These are phyloP conservation scores for Rosa hybrid DNA, from an alignment of 331 rosid species.

Conservation along the genomic window DNA sequence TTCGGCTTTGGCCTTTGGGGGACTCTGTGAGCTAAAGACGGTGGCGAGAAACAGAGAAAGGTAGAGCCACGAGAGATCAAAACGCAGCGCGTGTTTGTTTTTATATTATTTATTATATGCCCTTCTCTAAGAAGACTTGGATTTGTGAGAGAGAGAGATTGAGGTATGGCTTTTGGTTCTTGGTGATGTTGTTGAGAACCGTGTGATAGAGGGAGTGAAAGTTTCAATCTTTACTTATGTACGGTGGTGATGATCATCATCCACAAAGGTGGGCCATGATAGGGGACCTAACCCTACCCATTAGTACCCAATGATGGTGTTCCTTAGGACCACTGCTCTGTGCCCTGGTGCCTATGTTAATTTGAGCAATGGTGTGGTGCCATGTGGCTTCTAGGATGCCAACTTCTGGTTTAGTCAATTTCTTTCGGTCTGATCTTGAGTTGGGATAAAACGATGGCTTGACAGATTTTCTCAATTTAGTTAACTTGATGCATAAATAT, in stretches of 20 bases:
- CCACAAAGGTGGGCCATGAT: not conserved
- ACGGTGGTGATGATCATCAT: not conserved
- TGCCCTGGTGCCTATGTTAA: constrained; percentile 2
- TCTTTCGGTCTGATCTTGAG: not conserved
- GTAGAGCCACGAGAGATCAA: not conserved
- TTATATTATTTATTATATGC: not conserved
- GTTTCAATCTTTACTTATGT: not conserved
- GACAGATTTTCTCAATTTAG: no score
- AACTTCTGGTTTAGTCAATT: no score
- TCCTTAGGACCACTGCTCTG: not conserved
- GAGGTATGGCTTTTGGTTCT: not conserved
- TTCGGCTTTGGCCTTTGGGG: constrained; percentile 4
- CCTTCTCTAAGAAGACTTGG: not conserved
- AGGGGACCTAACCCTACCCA: not conserved
- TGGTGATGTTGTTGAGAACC: not conserved
- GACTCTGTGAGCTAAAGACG: constrained; percentile 1
- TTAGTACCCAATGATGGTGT: constrained; percentile 29
- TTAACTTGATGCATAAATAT: not conserved
- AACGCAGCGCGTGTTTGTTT: not conserved
- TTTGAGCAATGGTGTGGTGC: not conserved
- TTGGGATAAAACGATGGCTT: not conserved
- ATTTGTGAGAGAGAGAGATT: no score
- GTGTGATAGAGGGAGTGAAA: no score
- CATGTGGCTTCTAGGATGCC: not conserved
- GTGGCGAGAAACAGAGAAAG: constrained; percentile 6